Conservation (phyloP, 2,329 filamentous ascomycete genomes). For the Dendrostoma leiphaemia region DNA sequence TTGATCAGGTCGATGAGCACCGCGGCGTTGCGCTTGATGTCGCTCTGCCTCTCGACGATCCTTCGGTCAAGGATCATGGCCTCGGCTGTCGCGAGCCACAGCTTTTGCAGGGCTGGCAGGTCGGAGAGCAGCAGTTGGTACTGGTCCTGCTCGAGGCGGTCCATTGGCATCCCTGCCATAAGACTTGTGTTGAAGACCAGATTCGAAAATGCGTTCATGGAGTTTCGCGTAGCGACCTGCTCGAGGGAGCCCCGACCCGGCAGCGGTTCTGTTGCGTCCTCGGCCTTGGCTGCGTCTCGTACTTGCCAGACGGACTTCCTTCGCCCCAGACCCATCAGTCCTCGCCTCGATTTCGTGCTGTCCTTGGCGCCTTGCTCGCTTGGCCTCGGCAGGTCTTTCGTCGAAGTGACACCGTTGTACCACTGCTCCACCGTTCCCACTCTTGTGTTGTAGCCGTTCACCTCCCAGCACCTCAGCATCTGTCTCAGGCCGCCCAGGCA, state of each 20-base stretch:
- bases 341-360: slow-evolving; percentile 49
- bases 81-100: slow-evolving; percentile 64
- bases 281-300: slow-evolving; percentile 27
- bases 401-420: slow-evolving; percentile 46
- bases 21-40: slow-evolving; percentile 63
- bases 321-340: slow-evolving; percentile 52
- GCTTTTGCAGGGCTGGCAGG: slow-evolving; percentile 55
- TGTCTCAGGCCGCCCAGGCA: slow-evolving; percentile 61
- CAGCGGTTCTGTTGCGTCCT: slow-evolving; percentile 6
- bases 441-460: slow-evolving; percentile 62
- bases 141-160: slow-evolving; percentile 48
- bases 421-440: slow-evolving; percentile 59
- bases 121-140: slow-evolving; percentile 51
- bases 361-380: slow-evolving; percentile 42
- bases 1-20: slow-evolving; percentile 64
- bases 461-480: slow-evolving; percentile 64
- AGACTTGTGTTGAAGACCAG: slow-evolving; percentile 59
- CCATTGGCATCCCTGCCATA: slow-evolving; percentile 62
- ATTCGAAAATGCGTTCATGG: slow-evolving; percentile 31
- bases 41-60: slow-evolving; percentile 55
- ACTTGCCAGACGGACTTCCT: slow-evolving; percentile 51
- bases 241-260: slow-evolving; percentile 15
- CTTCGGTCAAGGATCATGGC: slow-evolving; percentile 58
- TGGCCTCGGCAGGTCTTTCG: slow-evolving; percentile 19
- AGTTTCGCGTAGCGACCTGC: slow-evolving; percentile 15